Evolutionary conservation across 192 early-diverging fungal genomes (phyloP).

Genomic region (Entomortierella beljakovae): DNA sequence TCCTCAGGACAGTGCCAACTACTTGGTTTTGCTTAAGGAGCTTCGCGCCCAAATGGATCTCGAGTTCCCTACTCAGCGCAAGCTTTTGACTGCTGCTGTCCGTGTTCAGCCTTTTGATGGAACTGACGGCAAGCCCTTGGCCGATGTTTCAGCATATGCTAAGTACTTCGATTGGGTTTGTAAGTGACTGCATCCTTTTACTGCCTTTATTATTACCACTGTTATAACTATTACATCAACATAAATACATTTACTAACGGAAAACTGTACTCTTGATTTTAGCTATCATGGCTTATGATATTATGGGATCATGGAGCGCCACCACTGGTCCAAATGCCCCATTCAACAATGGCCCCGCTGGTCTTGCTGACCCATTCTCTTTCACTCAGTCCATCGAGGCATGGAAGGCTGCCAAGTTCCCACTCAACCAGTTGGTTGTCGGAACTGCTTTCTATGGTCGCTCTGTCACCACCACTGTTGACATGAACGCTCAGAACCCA

Average conservation of each 20-base stretch:
- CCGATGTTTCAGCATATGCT: conserved; percentile 70
- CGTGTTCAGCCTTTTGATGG: conserved; percentile 73
- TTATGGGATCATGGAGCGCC: conserved; percentile 48
- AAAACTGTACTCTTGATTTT: conserved; percentile 52
- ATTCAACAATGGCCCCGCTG: conserved; percentile 51
- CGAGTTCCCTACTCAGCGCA: conserved; percentile 66
- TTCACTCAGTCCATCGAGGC: conserved; percentile 61
- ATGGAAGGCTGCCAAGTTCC: conserved; percentile 69
- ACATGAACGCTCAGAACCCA: conserved; percentile 32
- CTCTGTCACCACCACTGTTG: conserved; percentile 42
- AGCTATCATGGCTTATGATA: conserved; percentile 54
- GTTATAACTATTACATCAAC: conserved; percentile 46
- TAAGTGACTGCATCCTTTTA: conserved; percentile 65
- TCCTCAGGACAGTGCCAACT: conserved; percentile 71
- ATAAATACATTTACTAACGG: conserved; percentile 66
- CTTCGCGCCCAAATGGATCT: conserved; percentile 63
- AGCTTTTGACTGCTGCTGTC: conserved; percentile 74
- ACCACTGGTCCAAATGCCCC: conserved; percentile 65
- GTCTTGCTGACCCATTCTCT: conserved; percentile 50
- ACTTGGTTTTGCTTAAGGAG: conserved; percentile 66
- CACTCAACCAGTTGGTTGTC: conserved; percentile 66
- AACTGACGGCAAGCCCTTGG: conserved; percentile 64
- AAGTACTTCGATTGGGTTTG: conserved; percentile 70
- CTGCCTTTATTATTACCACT: neutral
- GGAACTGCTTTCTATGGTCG: conserved; percentile 77